Evolutionary conservation across 73 alveolate species (phyloP).

Genomic region (Tetrahymena malaccensis): DNA sequence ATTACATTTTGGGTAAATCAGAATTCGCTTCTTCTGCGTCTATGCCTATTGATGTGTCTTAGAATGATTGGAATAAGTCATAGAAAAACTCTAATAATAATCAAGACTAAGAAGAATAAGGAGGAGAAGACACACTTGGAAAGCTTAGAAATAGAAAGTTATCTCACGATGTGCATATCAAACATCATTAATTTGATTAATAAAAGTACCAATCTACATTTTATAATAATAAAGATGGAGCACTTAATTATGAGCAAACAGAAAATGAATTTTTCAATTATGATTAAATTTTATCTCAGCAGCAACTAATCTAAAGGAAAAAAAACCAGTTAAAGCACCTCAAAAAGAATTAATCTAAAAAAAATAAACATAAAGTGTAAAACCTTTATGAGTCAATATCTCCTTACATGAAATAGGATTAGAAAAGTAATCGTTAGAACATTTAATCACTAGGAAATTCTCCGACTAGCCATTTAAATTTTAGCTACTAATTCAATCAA

Average conservation of each 20-base stretch:
- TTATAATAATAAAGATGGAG: not conserved
- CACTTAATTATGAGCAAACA: not conserved
- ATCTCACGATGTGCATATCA: not conserved
- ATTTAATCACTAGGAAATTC: not conserved
- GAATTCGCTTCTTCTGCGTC: not conserved
- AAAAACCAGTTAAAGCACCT: not conserved
- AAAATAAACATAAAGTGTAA: not conserved
- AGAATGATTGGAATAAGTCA: not conserved
- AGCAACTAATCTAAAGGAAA: not conserved
- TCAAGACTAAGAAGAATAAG: not conserved
- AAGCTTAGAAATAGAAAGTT: not conserved
- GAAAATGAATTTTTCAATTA: not conserved
- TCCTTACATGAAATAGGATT: not conserved
- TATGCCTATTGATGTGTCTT: not conserved
- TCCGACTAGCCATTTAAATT: not conserved
- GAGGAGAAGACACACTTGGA: not conserved
- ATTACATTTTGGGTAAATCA: not conserved
- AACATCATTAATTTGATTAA: not conserved
- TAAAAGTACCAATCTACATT: not conserved
- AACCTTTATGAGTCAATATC: not conserved
- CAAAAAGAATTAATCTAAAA: not conserved
- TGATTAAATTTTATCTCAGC: not conserved
- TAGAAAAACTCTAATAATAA: not conserved
- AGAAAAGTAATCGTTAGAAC: not conserved
- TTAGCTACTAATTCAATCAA: not conserved